Conservation (phyloP, 2,329 filamentous ascomycete species). For the Phialophora tarda region DNA sequence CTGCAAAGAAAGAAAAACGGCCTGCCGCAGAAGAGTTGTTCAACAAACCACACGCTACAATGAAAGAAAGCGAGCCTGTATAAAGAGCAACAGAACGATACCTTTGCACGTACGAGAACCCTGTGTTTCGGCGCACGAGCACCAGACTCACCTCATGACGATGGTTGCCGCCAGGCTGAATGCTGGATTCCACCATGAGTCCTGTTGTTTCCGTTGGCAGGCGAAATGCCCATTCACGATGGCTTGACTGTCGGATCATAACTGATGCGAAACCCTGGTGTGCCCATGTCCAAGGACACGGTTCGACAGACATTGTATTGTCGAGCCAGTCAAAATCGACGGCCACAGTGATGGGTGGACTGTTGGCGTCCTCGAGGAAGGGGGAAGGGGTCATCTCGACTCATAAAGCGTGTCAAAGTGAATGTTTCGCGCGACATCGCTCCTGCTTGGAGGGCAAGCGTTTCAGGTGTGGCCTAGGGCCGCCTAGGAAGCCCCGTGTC, state of each 20-base stretch:
- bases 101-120: slow-evolving; percentile 1
- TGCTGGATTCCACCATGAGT: background rate
- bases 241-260: slow-evolving; percentile 13
- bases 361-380: background rate
- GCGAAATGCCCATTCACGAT: background rate
- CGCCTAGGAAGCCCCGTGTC: too few relatives aligned
- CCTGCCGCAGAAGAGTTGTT: background rate
- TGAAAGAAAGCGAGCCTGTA: background rate
- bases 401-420: background rate
- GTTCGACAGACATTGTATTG: background rate
- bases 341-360: background rate
- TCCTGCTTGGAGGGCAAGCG: too few relatives aligned
- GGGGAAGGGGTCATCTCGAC: background rate
- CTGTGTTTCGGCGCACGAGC: slow-evolving; percentile 1
- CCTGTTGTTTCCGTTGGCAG: slow-evolving; percentile 1
- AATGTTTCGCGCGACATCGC: background rate
- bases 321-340: background rate
- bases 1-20: background rate
- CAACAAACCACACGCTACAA: background rate
- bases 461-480: background rate
- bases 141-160: background rate
- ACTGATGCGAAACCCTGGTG: slow-evolving; percentile 16
- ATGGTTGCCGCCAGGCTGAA: background rate
- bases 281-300: slow-evolving; percentile 2
- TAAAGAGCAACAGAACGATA: background rate